Evolutionary conservation across 2,329 filamentous ascomycete genomes (phyloP).

Genomic region (Eutypella sp.): DNA sequence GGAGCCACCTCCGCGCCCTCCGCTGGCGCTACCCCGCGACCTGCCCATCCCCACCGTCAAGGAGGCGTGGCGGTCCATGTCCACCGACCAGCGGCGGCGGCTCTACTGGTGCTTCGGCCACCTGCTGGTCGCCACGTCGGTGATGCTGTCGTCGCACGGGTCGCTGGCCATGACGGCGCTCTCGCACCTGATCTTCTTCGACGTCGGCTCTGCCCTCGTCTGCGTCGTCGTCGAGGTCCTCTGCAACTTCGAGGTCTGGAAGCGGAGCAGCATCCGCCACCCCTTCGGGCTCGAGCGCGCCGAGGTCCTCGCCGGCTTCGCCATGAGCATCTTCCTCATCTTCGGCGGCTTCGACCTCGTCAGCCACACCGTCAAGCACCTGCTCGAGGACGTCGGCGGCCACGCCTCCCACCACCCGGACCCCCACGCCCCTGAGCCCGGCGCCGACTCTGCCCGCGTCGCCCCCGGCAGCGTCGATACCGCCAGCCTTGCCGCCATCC

Average conservation of each 20-base stretch:
- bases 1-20: constrained; percentile 79
- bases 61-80: constrained; percentile 89
- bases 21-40: constrained; percentile 83
- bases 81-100: constrained; percentile 75
- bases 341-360: constrained; percentile 97
- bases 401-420: constrained; percentile 72
- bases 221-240: constrained; percentile 91
- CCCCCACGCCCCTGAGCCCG: constrained; percentile 44
- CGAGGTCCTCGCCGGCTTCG: constrained; percentile 92
- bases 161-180: constrained; percentile 88
- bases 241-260: constrained; percentile 97
- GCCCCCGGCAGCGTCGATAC: constrained; percentile 74
- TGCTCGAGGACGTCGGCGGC: constrained; percentile 67
- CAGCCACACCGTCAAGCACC: constrained; percentile 87
- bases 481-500: constrained; percentile 74
- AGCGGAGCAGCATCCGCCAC: constrained; percentile 83
- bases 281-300: constrained; percentile 89
- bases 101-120: constrained; percentile 90
- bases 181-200: constrained; percentile 91
- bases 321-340: constrained; percentile 91
- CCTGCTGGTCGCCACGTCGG: constrained; percentile 73
- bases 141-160: constrained; percentile 79
- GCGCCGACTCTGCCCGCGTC: constrained; percentile 40
- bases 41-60: constrained; percentile 84
- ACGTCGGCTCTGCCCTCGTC: constrained; percentile 84